Conservation (phyloP, 345 rosid species). For the Linum lewisii region DNA sequence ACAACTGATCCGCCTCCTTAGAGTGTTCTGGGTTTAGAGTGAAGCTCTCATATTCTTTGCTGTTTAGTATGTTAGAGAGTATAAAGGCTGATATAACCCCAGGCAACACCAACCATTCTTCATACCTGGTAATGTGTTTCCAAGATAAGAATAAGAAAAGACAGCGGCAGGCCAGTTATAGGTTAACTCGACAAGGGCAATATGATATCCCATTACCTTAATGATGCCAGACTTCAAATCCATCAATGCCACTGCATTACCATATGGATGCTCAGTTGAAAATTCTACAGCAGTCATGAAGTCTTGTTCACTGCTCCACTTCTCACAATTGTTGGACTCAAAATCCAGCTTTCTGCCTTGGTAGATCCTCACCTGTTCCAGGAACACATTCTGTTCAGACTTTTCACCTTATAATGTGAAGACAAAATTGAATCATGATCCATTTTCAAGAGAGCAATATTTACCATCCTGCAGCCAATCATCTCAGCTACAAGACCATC, state of each 20-base stretch:
- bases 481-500: slow-evolving; percentile 57
- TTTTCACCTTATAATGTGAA: neutral
- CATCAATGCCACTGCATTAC: slow-evolving; percentile 74
- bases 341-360: slow-evolving; percentile 64
- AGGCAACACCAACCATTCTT: slow-evolving; percentile 52
- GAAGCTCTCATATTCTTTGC: slow-evolving; percentile 30
- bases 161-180: neutral
- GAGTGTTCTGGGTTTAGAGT: slow-evolving; percentile 12
- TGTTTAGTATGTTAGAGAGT: slow-evolving; percentile 37
- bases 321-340: slow-evolving; percentile 43
- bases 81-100: slow-evolving; percentile 53
- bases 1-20: slow-evolving; percentile 16
- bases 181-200: neutral
- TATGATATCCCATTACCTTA: slow-evolving; percentile 38
- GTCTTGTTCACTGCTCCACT: slow-evolving; percentile 42
- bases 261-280: slow-evolving; percentile 66
- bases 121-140: slow-evolving; percentile 44
- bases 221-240: slow-evolving; percentile 49
- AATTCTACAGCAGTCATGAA: slow-evolving; percentile 74
- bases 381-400: slow-evolving; percentile 14
- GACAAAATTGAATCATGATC: neutral
- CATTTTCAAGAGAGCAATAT: slow-evolving; percentile 8
- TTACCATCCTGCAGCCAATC: slow-evolving; percentile 55
- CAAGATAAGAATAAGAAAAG: slow-evolving; percentile 7
- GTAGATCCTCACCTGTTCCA: slow-evolving; percentile 55